These are phyloP conservation scores for Phytomonas sp. DNA, from an alignment of 208 protist genomes.

Conservation along the genomic window DNA sequence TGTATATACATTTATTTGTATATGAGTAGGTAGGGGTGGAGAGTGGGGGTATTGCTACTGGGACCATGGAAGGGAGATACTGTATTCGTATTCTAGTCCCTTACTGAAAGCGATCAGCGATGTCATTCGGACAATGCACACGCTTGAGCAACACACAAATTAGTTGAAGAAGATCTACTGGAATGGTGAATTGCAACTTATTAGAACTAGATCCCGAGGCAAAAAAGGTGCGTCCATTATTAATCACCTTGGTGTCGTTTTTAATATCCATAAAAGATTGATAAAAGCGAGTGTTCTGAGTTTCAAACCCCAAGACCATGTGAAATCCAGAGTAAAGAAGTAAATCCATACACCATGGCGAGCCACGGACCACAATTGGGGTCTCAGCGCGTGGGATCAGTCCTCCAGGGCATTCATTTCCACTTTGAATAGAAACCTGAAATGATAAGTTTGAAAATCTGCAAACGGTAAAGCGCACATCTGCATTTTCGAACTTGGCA, in stretches of 20 bases:
- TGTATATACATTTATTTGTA: conserved; percentile 1
- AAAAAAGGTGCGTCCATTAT: conserved; percentile 20
- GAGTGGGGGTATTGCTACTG: neutral
- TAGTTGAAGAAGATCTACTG: conserved; percentile 14
- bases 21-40: neutral
- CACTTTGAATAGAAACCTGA: conserved; percentile 30
- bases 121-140: conserved; percentile 19
- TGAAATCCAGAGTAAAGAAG: conserved; percentile 28
- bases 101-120: conserved; percentile 25
- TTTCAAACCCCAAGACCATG: conserved; percentile 34
- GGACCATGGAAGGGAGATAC: neutral
- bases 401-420: neutral
- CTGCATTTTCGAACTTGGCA: neutral
- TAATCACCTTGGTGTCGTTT: conserved; percentile 13
- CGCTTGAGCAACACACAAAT: conserved; percentile 20
- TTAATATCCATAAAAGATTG: conserved; percentile 31
- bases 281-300: conserved; percentile 17
- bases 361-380: conserved; percentile 1
- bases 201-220: conserved; percentile 14
- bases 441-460: conserved; percentile 41
- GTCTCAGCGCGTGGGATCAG: conserved; percentile 11
- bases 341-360: conserved; percentile 31
- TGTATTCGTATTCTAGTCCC: neutral
- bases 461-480: conserved; percentile 24
- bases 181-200: conserved; percentile 17